A percentile compares a stretch with the other conserved stretches of the same genome.
phyloP scores from a whole-genome alignment of 2,329 filamentous ascomycete species.

The Colletotrichum sp. region DNA sequence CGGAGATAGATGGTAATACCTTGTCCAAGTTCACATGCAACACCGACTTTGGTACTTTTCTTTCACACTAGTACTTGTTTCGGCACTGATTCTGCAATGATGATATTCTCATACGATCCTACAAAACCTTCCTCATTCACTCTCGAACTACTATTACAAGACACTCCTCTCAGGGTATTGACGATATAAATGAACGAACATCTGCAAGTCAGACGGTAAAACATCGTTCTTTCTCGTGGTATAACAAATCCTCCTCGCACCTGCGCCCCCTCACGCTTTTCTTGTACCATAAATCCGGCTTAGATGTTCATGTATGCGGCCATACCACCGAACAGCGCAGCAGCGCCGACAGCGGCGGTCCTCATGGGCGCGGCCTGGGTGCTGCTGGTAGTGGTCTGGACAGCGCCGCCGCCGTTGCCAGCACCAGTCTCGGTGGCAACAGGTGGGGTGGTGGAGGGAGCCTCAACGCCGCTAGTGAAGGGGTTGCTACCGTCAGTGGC shows the following conservation, averaged over 20 bases:
- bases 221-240: background rate
- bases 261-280: background rate
- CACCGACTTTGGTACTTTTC: too few species aligned
- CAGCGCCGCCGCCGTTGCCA: background rate
- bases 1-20: accelerated
- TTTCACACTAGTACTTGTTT: background rate
- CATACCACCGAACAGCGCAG: constrained; percentile 50
- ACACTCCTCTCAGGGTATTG: background rate
- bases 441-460: constrained; percentile 43
- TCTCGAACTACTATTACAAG: background rate
- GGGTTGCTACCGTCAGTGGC: constrained; percentile 49
- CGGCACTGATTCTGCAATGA: background rate
- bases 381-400: constrained; percentile 36
- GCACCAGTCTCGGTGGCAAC: constrained; percentile 32
- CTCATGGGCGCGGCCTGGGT: constrained; percentile 31
- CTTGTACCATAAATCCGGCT: accelerated
- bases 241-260: background rate
- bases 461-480: constrained; percentile 59
- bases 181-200: background rate
- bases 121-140: background rate
- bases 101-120: background rate
- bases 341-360: constrained; percentile 46
- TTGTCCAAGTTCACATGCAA: too few species aligned
- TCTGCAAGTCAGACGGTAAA: background rate
- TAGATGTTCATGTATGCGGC: constrained; percentile 31